phyloP scores from a whole-genome alignment of 805 yeast genomes.

The Scheffersomyces stipitis region DNA sequence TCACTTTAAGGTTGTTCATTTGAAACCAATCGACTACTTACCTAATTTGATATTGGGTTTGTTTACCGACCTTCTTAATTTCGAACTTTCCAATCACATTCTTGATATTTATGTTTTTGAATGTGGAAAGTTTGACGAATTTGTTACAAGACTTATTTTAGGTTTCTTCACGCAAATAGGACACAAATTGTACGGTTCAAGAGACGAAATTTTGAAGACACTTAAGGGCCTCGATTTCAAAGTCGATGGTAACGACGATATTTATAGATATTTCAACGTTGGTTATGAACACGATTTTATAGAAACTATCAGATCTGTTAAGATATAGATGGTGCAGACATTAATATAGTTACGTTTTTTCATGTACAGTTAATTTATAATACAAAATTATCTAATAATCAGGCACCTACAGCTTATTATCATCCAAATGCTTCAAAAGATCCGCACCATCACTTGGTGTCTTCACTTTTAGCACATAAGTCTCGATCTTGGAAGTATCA shows the following conservation, averaged over 20 bases:
- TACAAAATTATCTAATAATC: too few species aligned
- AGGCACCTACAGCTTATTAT: conserved; percentile 20
- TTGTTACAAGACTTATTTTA: conserved; percentile 52
- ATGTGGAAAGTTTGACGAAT: conserved; percentile 42
- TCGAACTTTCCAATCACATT: conserved; percentile 49
- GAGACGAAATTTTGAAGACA: conserved; percentile 43
- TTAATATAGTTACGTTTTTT: not conserved
- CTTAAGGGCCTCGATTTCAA: conserved; percentile 16
- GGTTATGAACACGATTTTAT: conserved; percentile 54
- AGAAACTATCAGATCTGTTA: conserved; percentile 7
- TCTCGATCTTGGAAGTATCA: conserved; percentile 53
- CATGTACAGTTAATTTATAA: not conserved
- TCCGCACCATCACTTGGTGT: conserved; percentile 66
- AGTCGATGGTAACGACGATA: not conserved
- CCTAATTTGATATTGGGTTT: conserved; percentile 40
- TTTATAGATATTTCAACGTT: conserved; percentile 40
- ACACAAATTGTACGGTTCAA: conserved; percentile 49
- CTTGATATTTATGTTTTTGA: conserved; percentile 64
- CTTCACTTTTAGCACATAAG: conserved; percentile 76
- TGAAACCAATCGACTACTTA: conserved; percentile 45
- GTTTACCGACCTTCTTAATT: conserved; percentile 45
- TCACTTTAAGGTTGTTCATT: conserved; percentile 47
- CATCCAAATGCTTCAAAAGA: conserved; percentile 37
- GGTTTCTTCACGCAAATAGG: conserved; percentile 51
- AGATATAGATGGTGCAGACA: conserved; percentile 2